Percentiles rank a stretch among this genome's conserved stretches.
phyloP scores from a whole-genome alignment of 1,284 basidiomycete genomes.

The Ganoderma leucocontextum region DNA sequence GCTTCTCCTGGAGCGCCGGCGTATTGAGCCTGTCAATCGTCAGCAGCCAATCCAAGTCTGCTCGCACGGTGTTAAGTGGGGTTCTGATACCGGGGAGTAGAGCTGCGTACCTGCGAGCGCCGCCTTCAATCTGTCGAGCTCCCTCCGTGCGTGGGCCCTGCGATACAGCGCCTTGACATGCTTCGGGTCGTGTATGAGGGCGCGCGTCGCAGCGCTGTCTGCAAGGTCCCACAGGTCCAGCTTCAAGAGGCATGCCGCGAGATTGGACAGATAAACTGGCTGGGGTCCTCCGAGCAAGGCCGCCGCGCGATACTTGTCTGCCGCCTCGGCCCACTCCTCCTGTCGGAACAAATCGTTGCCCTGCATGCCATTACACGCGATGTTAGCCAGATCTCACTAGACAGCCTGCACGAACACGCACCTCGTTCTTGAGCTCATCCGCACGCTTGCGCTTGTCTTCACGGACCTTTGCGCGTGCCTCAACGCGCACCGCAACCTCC shows the following conservation, averaged over 20 bases:
- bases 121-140: slow-evolving; percentile 43
- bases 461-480: background rate
- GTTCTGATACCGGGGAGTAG: background rate
- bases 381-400: background rate
- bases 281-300: slow-evolving; percentile 32
- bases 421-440: slow-evolving; percentile 5
- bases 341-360: slow-evolving; percentile 39
- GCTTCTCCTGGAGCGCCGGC: slow-evolving; percentile 43
- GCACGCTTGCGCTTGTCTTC: background rate
- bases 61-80: background rate
- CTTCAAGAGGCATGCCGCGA: slow-evolving; percentile 52
- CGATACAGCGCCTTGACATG: slow-evolving; percentile 52
- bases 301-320: slow-evolving; percentile 37
- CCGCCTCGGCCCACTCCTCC: slow-evolving; percentile 33
- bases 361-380: slow-evolving; percentile 11
- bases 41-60: slow-evolving; percentile 51
- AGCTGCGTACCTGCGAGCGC: slow-evolving; percentile 47
- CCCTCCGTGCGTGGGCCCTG: slow-evolving; percentile 52
- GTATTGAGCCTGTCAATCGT: slow-evolving; percentile 43
- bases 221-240: slow-evolving; percentile 50
- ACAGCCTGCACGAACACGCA: background rate
- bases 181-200: slow-evolving; percentile 51
- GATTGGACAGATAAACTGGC: slow-evolving; percentile 49
- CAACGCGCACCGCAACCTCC: background rate
- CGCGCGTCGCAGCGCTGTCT: slow-evolving; percentile 50